phyloP scores from a whole-genome alignment of 495 filamentous ascomycete species.

The Hypoxylon intermedium region DNA sequence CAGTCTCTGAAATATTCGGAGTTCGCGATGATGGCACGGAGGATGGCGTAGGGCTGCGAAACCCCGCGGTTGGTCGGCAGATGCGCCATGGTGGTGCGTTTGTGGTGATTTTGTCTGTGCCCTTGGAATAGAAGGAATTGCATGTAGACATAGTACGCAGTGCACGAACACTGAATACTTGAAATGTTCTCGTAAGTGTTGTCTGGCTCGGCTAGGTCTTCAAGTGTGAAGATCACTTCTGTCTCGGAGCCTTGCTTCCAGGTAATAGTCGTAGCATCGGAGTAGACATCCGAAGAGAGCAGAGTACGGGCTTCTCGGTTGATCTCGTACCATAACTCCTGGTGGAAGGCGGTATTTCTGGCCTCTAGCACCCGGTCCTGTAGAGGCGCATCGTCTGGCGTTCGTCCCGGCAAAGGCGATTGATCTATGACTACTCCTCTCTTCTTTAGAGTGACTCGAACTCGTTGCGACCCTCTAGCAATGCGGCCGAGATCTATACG shows the following conservation, averaged over 20 bases:
- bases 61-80: constrained; percentile 56
- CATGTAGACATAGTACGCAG: constrained; percentile 54
- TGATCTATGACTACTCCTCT: constrained; percentile 58
- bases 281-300: constrained; percentile 68
- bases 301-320: constrained; percentile 78
- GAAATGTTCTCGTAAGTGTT: constrained; percentile 52
- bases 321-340: constrained; percentile 94
- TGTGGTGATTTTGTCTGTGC: constrained; percentile 70
- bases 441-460: constrained; percentile 67
- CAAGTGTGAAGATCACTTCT: constrained; percentile 69
- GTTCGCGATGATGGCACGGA: constrained; percentile 41
- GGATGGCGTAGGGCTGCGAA: constrained; percentile 36
- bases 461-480: constrained; percentile 60
- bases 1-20: constrained; percentile 34
- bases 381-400: constrained; percentile 47
- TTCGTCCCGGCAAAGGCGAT: constrained; percentile 52
- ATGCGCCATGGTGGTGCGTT: constrained; percentile 66
- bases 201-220: constrained; percentile 61
- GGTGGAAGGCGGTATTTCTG: constrained; percentile 85
- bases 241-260: constrained; percentile 61
- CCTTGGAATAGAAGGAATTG: constrained; percentile 75
- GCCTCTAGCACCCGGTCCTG: constrained; percentile 78
- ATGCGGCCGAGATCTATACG: constrained; percentile 72
- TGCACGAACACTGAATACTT: constrained; percentile 55
- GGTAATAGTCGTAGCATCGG: constrained; percentile 63